phyloP scores from a whole-genome alignment of 106 monocot species.

The Dioscorea dumetorum region DNA sequence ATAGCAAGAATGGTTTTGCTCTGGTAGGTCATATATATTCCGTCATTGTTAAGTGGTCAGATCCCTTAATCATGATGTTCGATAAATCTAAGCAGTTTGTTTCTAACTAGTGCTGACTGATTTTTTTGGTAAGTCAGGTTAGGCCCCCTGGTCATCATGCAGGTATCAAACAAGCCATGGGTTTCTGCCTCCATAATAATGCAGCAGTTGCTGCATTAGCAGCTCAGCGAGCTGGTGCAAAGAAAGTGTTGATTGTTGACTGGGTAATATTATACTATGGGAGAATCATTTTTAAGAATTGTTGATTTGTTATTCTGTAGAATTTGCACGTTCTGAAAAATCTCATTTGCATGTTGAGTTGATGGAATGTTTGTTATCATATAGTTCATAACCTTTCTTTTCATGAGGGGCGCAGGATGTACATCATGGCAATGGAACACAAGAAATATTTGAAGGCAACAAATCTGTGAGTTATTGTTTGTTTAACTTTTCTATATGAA shows the following conservation, averaged over 20 bases:
- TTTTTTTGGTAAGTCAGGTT: constrained; percentile 48
- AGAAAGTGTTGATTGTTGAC: constrained; percentile 93
- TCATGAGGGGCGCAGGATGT: constrained; percentile 68
- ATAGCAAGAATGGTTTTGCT: constrained; percentile 82
- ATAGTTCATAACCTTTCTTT: constrained; percentile 1
- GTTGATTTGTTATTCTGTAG: too few species aligned
- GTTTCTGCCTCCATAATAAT: constrained; percentile 98
- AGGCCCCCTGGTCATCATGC: constrained; percentile 99
- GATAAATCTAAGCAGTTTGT: neutral
- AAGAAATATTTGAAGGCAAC: constrained; percentile 89
- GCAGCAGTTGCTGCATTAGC: constrained; percentile 90
- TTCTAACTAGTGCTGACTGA: neutral
- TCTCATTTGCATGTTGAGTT: neutral
- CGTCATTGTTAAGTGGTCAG: neutral
- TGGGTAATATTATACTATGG: constrained; percentile 51
- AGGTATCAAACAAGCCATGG: constrained; percentile 88
- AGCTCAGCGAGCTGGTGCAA: constrained; percentile 84
- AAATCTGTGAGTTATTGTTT: constrained; percentile 61
- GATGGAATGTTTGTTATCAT: neutral
- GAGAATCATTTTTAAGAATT: too few species aligned
- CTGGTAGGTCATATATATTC: constrained; percentile 40
- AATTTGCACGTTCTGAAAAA: neutral
- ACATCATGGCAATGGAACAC: constrained; percentile 99
- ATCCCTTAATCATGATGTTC: neutral
- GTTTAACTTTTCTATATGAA: too few species aligned